Conservation (phyloP, 208 protist genomes). For the Crithidia mellificae region DNA sequence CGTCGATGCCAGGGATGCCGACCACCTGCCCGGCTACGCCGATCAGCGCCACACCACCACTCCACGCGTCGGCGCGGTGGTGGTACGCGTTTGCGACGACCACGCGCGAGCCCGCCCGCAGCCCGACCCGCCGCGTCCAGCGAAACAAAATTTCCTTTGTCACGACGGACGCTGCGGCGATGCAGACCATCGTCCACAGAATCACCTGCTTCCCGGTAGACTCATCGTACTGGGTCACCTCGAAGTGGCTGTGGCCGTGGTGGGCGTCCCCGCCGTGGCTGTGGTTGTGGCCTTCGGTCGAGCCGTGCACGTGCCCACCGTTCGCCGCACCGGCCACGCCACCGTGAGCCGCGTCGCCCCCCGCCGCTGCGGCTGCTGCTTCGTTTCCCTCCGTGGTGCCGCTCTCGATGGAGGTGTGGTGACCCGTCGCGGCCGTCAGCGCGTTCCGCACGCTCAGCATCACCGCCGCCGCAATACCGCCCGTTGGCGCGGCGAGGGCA, state of each 20-base stretch:
- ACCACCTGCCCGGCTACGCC: conserved; percentile 72
- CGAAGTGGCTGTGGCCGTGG: conserved; percentile 84
- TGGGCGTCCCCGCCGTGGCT: too few species aligned
- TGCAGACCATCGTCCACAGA: conserved; percentile 82
- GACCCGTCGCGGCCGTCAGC: conserved; percentile 1
- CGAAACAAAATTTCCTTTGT: conserved; percentile 82
- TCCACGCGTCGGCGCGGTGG: conserved; percentile 90
- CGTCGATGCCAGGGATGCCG: conserved; percentile 77
- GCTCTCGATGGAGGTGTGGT: too few species aligned
- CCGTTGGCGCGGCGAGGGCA: conserved; percentile 1
- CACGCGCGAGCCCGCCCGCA: conserved; percentile 75
- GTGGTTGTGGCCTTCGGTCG: too few species aligned
- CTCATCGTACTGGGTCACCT: conserved; percentile 58
- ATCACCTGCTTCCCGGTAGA: conserved; percentile 52
- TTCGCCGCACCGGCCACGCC: too few species aligned
- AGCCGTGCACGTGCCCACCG: too few species aligned
- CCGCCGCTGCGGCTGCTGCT: too few species aligned
- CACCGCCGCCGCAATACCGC: conserved; percentile 19
- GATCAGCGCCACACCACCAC: conserved; percentile 78
- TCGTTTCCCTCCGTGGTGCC: too few species aligned
- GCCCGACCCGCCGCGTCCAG: conserved; percentile 76
- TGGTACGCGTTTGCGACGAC: conserved; percentile 89
- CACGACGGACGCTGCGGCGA: conserved; percentile 68
- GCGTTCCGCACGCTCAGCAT: conserved; percentile 6
- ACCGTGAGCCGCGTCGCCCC: too few species aligned